These are phyloP conservation scores for Mrakia blollopis DNA, from an alignment of 768 basidiomycete genomes.

Conservation along the genomic window DNA sequence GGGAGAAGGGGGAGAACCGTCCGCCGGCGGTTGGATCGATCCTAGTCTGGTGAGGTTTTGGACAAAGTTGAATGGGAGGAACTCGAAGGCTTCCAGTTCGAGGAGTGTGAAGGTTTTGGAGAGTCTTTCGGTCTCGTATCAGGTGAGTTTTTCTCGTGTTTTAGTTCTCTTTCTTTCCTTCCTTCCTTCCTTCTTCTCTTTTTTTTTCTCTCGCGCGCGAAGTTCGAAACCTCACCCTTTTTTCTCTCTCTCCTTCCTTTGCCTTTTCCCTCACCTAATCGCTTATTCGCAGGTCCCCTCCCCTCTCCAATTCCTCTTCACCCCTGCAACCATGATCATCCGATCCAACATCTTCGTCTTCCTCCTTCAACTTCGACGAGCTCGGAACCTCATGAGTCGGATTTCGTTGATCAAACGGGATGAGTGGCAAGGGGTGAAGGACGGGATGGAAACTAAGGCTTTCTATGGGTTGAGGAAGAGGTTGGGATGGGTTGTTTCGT, in stretches of 20 bases:
- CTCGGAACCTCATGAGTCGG: conserved; percentile 27
- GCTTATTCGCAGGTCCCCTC: conserved; percentile 37
- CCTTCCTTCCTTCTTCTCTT: conserved; percentile 38
- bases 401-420: conserved; percentile 20
- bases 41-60: neutral
- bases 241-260: conserved; percentile 36
- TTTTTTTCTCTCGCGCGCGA: conserved; percentile 36
- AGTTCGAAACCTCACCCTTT: conserved; percentile 34
- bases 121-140: neutral
- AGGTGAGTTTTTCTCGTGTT: neutral
- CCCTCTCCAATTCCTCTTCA: conserved; percentile 40
- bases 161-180: too few species aligned
- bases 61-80: neutral
- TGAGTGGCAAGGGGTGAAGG: conserved; percentile 14
- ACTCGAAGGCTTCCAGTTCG: neutral
- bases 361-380: conserved; percentile 37
- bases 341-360: conserved; percentile 38
- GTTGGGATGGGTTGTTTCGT: conserved; percentile 36
- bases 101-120: neutral
- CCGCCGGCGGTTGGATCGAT: conserved; percentile 26
- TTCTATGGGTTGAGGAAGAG: conserved; percentile 24
- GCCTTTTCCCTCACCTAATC: neutral
- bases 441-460: neutral
- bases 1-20: neutral
- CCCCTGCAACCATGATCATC: conserved; percentile 36